phyloP scores from a whole-genome alignment of 2,329 filamentous ascomycete species.

The Nothopassalora personata region DNA sequence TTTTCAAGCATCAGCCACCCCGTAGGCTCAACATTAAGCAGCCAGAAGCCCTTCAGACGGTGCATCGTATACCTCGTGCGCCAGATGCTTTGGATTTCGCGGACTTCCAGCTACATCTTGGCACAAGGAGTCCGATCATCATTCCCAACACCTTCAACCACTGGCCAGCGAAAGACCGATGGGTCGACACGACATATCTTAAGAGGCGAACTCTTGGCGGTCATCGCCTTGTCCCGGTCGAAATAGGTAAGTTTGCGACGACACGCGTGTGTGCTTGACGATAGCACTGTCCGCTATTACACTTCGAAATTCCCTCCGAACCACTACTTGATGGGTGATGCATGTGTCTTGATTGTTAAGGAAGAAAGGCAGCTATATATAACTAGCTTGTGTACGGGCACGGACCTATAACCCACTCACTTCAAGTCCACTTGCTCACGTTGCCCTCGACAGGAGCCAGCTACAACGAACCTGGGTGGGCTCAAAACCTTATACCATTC shows the following conservation, averaged over 20 bases:
- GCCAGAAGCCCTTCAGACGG: conserved; percentile 12
- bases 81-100: conserved; percentile 17
- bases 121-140: conserved; percentile 53
- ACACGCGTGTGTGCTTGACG: conserved; percentile 41
- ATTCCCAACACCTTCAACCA: conserved; percentile 59
- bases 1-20: not conserved
- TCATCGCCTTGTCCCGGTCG: conserved; percentile 61
- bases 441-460: conserved; percentile 60
- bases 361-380: too few species aligned
- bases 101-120: conserved; percentile 29
- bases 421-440: conserved; percentile 39
- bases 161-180: conserved; percentile 78
- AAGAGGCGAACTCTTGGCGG: conserved; percentile 69
- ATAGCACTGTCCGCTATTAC: conserved; percentile 38
- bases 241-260: conserved; percentile 43
- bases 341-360: too few species aligned
- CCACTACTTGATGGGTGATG: too few species aligned
- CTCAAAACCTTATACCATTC: conserved; percentile 74
- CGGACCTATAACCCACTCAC: too few species aligned
- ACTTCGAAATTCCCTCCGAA: too few species aligned
- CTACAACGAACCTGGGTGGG: conserved; percentile 82
- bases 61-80: conserved; percentile 6
- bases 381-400: too few species aligned
- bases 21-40: conserved; percentile 7
- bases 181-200: conserved; percentile 71